These are phyloP conservation scores for Tylopilus subfusipes DNA, from an alignment of 768 basidiomycete species.

Conservation along the genomic window DNA sequence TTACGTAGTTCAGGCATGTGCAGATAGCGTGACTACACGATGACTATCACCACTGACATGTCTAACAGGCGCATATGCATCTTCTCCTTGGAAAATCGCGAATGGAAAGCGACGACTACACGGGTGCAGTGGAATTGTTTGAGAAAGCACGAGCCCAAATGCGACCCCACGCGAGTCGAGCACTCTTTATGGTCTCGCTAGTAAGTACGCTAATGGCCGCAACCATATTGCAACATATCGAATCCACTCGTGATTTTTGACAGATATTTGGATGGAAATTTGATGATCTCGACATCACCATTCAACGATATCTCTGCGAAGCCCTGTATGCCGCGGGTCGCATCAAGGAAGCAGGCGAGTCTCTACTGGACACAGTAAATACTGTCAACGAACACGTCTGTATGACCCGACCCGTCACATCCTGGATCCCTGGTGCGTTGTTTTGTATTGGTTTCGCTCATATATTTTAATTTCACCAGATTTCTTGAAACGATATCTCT, in stretches of 20 bases:
- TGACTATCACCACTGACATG: background rate
- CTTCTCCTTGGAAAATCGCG: background rate
- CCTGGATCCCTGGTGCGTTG: background rate
- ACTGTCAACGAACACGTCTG: background rate
- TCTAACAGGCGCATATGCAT: background rate
- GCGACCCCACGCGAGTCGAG: background rate
- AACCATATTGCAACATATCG: background rate
- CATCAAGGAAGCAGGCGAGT: background rate
- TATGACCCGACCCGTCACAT: background rate
- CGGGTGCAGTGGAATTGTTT: background rate
- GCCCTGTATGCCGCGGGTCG: background rate
- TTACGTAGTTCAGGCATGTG: background rate
- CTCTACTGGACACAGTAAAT: background rate
- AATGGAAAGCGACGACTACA: background rate
- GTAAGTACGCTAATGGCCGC: background rate
- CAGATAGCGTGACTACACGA: background rate
- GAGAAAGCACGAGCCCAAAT: background rate
- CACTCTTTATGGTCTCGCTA: background rate
- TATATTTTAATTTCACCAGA: background rate
- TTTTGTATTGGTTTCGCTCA: background rate
- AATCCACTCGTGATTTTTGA: background rate
- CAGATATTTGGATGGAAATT: slow-evolving; percentile 1
- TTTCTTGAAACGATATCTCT: background rate
- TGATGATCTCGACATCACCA: background rate
- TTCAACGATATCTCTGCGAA: background rate